These are phyloP conservation scores for Dinochytrium kinnereticum DNA, from an alignment of 371 early-diverging fungal species.

Conservation along the genomic window DNA sequence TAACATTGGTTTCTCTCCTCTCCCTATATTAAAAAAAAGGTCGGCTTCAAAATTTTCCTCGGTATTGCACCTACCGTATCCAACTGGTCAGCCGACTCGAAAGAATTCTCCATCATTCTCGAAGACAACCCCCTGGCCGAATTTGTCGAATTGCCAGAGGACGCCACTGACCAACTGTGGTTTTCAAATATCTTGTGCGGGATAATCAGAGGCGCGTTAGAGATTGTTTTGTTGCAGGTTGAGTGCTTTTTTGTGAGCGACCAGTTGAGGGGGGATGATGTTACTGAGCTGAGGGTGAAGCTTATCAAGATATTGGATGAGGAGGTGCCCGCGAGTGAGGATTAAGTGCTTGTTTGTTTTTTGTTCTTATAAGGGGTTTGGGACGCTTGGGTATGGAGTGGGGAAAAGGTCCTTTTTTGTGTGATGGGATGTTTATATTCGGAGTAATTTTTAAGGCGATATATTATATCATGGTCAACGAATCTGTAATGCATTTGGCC, in stretches of 20 bases:
- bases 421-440: background rate
- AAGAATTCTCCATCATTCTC: conserved; percentile 87
- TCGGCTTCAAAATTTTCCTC: conserved; percentile 96
- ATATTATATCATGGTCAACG: background rate
- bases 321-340: conserved; percentile 90
- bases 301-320: conserved; percentile 89
- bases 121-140: conserved; percentile 96
- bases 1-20: background rate
- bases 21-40: conserved; percentile 44
- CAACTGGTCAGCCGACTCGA: conserved; percentile 79
- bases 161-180: conserved; percentile 83
- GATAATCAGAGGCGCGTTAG: conserved; percentile 91
- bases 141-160: conserved; percentile 71
- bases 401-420: background rate
- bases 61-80: conserved; percentile 84
- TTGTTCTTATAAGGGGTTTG: background rate
- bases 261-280: conserved; percentile 86
- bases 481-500: background rate
- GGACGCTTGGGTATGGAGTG: no score
- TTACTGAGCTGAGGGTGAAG: conserved; percentile 88
- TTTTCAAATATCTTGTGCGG: conserved; percentile 96
- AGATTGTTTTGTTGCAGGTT: conserved; percentile 94
- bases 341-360: background rate
- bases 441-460: background rate
- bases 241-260: conserved; percentile 85